Conservation (phyloP, 495 filamentous ascomycete species). For the Tirmania nivea region DNA sequence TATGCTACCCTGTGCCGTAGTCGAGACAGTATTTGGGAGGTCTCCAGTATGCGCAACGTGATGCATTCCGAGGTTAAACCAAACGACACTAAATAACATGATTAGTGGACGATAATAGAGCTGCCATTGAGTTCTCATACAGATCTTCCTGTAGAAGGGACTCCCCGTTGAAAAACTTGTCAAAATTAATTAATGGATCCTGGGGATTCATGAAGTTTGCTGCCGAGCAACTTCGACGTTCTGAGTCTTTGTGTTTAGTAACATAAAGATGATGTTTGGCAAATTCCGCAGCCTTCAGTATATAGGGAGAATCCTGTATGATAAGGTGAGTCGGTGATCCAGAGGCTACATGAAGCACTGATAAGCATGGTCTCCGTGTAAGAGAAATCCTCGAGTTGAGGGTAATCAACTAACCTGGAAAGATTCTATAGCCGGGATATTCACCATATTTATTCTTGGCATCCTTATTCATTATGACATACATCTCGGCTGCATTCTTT, state of each 20-base stretch:
- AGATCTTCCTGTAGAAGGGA: conserved; percentile 31
- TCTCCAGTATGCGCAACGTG: conserved; percentile 36
- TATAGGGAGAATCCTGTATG: conserved; percentile 27
- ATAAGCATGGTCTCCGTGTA: no score
- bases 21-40: conserved; percentile 32
- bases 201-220: conserved; percentile 27
- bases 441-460: conserved; percentile 32
- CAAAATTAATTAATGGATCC: conserved; percentile 34
- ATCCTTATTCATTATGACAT: conserved; percentile 31
- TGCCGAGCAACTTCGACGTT: conserved; percentile 26
- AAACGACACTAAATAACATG: conserved; percentile 25
- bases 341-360: no score
- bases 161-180: conserved; percentile 34
- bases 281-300: conserved; percentile 28
- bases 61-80: conserved; percentile 36
- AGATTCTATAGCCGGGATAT: conserved; percentile 32
- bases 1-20: conserved; percentile 27
- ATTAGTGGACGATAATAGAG: no score
- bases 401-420: no score
- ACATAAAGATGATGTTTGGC: conserved; percentile 30
- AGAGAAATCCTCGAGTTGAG: no score
- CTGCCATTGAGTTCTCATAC: no score
- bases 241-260: conserved; percentile 31
- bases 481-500: conserved; percentile 28
- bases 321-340: conserved; percentile 25